Percentiles rank a stretch among this genome's conserved stretches.
Evolutionary conservation across 768 basidiomycete species (phyloP).

Genomic region (Naganishia onofrii): DNA sequence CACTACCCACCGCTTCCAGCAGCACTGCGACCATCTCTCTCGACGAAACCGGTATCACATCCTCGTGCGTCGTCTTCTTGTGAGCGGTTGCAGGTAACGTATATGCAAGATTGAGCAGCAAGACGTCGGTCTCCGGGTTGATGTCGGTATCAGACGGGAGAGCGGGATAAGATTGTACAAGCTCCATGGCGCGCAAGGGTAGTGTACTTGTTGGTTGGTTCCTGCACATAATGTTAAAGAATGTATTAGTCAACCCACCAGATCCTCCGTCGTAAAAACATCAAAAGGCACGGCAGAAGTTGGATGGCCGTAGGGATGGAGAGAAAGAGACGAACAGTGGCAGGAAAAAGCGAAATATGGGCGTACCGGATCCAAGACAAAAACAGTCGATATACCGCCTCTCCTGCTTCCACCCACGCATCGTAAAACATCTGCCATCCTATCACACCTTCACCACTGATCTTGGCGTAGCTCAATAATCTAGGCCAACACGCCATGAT

Average conservation of each 20-base stretch:
- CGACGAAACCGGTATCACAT: background rate
- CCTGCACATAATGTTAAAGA: too few relatives aligned
- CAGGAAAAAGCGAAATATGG: too few relatives aligned
- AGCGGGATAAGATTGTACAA: background rate
- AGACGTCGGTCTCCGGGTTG: background rate
- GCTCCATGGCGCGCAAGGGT: background rate
- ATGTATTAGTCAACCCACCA: too few relatives aligned
- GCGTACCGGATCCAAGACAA: slow-evolving; percentile 12
- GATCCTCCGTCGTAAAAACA: too few relatives aligned
- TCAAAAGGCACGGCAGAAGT: too few relatives aligned
- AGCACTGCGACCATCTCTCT: background rate
- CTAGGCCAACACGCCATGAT: background rate
- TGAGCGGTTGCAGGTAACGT: background rate
- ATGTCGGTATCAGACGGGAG: background rate
- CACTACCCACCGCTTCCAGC: background rate
- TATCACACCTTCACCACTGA: background rate
- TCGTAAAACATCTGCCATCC: background rate
- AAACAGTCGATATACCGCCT: slow-evolving; percentile 11
- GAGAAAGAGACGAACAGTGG: too few relatives aligned
- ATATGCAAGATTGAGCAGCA: background rate
- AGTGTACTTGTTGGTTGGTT: background rate
- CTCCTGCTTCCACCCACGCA: background rate
- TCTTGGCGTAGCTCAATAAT: too few relatives aligned
- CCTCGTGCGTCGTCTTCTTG: background rate
- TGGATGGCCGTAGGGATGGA: too few relatives aligned